Base-by-base conservation (phyloP, 139 green algal genomes). In the Chlorella sp. region DNA sequence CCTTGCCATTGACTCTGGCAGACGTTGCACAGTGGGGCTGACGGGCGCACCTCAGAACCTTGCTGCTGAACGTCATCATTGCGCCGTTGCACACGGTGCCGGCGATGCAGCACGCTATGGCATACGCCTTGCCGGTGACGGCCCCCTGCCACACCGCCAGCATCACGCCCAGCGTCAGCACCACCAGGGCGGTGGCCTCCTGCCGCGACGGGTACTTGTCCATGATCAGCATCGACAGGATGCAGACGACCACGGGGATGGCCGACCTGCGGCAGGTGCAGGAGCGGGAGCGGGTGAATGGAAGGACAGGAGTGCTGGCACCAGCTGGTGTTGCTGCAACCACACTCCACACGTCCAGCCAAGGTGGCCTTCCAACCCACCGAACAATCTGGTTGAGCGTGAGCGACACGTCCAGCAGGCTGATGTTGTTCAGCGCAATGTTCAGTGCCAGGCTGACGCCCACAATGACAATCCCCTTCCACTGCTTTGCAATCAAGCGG, bases 371-470 rank as follows among this genome's bases (percentile, higher is more conserved):
- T 2, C 60, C 24, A 2, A 22, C 43, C 16, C 34, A 88, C 80
- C 90, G 81, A 72, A 92, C 92, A 56, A 94, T 86, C 73, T 94
- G 92, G 75, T 94, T 94, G 3, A 94, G 72, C 16, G 87, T 87
- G 22, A 94, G 86, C 17, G 77, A 84, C 8, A 94, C 89, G 20
- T 88, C 84, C 6, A 93, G 72, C 36, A 94, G 82, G 41, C 36
- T 82, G 26, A 91, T n/a, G 86, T 94, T 94, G 83, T 94, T 94
- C 32, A 94, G 80, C 22, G 84, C 83, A 13, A 94, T 91, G 82
- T 94, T 94, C 41, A 86, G 44, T 2, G 87, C 86, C 89, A 94
- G 90, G 76, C 90, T 91, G 0, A 77, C 16, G 9, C 92, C 92
- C 54, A 94, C 93, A 75, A 58, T 78, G 1, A 88, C 56, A 22